These are phyloP conservation scores for Yarrowia hollandica DNA, from an alignment of 805 yeast species.

Conservation along the genomic window DNA sequence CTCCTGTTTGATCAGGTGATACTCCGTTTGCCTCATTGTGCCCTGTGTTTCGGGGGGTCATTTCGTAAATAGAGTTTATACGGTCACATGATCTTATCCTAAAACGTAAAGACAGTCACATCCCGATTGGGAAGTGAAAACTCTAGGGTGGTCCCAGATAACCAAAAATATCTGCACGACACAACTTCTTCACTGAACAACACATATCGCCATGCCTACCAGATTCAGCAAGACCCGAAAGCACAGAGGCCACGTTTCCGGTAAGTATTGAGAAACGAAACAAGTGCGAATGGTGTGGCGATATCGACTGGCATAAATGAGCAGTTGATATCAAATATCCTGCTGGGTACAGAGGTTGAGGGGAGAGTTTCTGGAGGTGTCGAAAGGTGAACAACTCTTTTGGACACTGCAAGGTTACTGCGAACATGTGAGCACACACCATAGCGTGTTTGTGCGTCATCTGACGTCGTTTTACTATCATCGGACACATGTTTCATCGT, in stretches of 20 bases:
- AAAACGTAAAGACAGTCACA: constrained; percentile 5
- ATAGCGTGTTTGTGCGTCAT: no score
- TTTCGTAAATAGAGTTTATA: neutral
- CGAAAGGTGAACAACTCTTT: neutral
- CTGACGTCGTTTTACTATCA: no score
- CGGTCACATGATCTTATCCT: constrained; percentile 7
- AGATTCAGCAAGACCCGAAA: constrained; percentile 99
- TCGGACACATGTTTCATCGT: no score
- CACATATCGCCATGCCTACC: constrained; percentile 73
- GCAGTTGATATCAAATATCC: constrained; percentile 25
- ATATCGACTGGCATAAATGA: constrained; percentile 27
- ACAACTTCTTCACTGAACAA: constrained; percentile 25
- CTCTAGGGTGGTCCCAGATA: constrained; percentile 19
- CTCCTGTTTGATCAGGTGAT: neutral
- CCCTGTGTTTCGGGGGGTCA: neutral
- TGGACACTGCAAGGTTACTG: no score
- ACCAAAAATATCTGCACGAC: constrained; percentile 2
- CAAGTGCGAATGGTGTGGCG: constrained; percentile 30
- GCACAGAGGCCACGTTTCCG: constrained; percentile 99
- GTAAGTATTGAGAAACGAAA: constrained; percentile 55
- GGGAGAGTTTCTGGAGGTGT: neutral
- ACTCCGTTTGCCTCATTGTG: neutral
- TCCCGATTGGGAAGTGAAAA: constrained; percentile 27
- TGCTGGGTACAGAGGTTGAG: constrained; percentile 12
- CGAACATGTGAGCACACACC: no score